Evolutionary conservation across 2,329 filamentous ascomycete genomes (phyloP).

Genomic region (Triangularia verruculosa): DNA sequence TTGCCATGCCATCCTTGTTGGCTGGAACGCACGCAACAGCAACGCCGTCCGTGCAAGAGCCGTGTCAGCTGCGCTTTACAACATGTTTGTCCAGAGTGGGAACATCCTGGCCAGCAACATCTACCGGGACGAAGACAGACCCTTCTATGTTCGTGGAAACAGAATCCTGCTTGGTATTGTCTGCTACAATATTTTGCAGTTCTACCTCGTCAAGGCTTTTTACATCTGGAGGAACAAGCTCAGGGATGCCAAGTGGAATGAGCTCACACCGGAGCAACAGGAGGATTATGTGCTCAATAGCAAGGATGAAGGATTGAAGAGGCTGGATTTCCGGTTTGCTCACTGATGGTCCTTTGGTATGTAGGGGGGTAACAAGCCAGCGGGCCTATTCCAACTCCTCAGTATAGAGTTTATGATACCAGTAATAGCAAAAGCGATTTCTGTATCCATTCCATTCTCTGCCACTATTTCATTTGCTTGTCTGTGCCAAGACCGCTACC

Average conservation of each 20-base stretch:
- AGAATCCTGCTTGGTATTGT: conserved; percentile 47
- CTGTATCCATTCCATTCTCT: not conserved
- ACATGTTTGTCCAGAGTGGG: conserved; percentile 46
- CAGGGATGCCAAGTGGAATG: conserved; percentile 43
- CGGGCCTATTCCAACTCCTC: too few relatives aligned
- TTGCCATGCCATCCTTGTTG: conserved; percentile 47
- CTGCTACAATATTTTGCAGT: conserved; percentile 46
- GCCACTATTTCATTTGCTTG: not conserved
- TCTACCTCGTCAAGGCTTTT: conserved; percentile 44
- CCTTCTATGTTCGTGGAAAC: conserved; percentile 50
- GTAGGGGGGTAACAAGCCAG: too few relatives aligned
- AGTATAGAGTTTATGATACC: not conserved
- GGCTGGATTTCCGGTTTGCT: conserved; percentile 53
- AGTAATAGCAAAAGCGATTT: not conserved
- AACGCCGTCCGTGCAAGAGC: conserved; percentile 48
- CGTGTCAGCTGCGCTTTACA: conserved; percentile 48
- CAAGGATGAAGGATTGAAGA: conserved; percentile 51
- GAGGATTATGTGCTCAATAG: conserved; percentile 48
- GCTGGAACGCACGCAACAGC: conserved; percentile 46
- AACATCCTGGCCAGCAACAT: conserved; percentile 48
- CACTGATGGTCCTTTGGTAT: conserved; percentile 29
- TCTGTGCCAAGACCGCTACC: not conserved
- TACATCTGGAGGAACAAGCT: conserved; percentile 48
- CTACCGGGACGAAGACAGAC: conserved; percentile 54
- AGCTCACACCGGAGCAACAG: conserved; percentile 44